Percentiles rank a stretch among this genome's conserved stretches.
phyloP scores from a whole-genome alignment of 371 early-diverging fungal species.

The Mucor racemosus region DNA sequence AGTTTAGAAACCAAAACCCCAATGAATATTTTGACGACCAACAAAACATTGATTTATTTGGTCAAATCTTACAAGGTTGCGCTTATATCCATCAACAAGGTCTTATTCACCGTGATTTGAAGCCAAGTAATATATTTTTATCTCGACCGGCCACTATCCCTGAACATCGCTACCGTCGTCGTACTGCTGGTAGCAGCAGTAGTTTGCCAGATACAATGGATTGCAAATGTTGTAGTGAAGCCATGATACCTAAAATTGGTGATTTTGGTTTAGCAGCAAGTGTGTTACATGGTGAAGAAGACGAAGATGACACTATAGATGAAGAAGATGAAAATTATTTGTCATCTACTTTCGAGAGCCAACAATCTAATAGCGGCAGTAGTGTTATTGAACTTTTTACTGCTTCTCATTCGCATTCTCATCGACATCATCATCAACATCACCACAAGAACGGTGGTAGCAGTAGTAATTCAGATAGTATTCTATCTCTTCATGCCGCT shows the following conservation, averaged over 20 bases:
- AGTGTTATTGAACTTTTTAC: conserved; percentile 11
- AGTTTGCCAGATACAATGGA: not conserved
- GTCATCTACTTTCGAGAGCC: conserved; percentile 6
- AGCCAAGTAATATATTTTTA: conserved; percentile 79
- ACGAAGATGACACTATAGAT: conserved; percentile 17
- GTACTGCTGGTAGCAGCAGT: not conserved
- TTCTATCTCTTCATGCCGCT: not conserved
- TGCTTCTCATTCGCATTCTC: conserved; percentile 1
- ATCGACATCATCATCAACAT: not conserved
- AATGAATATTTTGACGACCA: conserved; percentile 33
- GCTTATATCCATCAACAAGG: conserved; percentile 76
- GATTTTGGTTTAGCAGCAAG: conserved; percentile 87
- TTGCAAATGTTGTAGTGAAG: not conserved
- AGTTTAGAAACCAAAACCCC: conserved; percentile 40
- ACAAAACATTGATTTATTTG: conserved; percentile 55
- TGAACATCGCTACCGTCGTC: not conserved
- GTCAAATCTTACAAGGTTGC: conserved; percentile 68
- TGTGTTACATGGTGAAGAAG: conserved; percentile 24
- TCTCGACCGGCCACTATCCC: not conserved
- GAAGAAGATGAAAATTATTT: not conserved
- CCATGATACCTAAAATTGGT: conserved; percentile 70
- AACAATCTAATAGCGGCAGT: not conserved
- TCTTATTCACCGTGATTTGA: conserved; percentile 83
- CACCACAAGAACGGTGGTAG: not conserved
- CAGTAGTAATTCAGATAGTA: conserved; percentile 12